Conservation (phyloP, 208 protist genomes). For the Acanthamoeba healyi region DNA sequence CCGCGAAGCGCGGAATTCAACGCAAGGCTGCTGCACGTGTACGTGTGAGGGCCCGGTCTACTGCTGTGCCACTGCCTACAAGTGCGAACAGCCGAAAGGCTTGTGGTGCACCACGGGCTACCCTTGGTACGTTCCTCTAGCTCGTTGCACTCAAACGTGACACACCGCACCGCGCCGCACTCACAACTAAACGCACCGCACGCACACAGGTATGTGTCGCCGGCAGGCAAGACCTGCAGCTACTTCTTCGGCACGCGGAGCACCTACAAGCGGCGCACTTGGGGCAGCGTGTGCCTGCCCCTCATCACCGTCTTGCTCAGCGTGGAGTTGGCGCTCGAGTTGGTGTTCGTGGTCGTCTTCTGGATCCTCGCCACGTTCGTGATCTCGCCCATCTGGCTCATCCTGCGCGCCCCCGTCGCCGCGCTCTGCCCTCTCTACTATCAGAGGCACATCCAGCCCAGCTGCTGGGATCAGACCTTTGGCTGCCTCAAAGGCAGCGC, state of each 20-base stretch:
- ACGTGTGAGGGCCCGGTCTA: slow-evolving; percentile 7
- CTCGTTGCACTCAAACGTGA: too few relatives aligned
- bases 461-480: slow-evolving; percentile 51
- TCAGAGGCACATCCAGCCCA: background rate
- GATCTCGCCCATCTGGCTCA: slow-evolving; percentile 3
- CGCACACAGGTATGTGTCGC: slow-evolving; percentile 5
- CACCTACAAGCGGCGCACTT: background rate
- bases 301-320: background rate
- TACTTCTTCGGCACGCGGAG: background rate
- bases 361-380: background rate
- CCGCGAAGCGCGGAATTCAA: background rate
- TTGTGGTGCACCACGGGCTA: background rate
- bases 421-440: background rate
- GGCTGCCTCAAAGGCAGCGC: too few relatives aligned
- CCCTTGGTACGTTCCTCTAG: too few relatives aligned
- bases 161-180: too few relatives aligned
- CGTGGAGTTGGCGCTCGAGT: background rate
- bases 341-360: background rate
- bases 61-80: background rate
- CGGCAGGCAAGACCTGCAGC: background rate
- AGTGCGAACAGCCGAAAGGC: background rate
- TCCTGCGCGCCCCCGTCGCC: background rate
- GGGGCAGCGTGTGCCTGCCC: background rate
- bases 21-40: background rate
- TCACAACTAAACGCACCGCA: background rate